Conservation (phyloP, 148 eudicot species). For the Persicaria tinctoria region DNA sequence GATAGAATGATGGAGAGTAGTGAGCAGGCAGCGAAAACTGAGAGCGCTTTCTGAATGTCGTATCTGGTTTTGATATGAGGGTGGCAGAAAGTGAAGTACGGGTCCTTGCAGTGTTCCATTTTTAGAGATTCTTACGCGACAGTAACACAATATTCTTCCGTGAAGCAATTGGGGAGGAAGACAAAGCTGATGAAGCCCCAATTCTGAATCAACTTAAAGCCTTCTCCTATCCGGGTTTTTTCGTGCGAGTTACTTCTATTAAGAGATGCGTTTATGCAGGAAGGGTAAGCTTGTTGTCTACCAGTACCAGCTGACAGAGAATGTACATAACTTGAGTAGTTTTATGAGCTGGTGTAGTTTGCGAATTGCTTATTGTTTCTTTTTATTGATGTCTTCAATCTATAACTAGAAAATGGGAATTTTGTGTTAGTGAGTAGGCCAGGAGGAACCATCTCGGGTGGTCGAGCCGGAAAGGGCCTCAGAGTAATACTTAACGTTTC, state of each 20-base stretch:
- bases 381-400: background rate
- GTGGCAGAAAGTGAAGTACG: background rate
- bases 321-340: background rate
- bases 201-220: background rate
- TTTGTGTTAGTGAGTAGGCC: too few relatives aligned
- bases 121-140: background rate
- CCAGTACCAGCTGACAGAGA: background rate
- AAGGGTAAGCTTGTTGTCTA: background rate
- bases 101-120: background rate
- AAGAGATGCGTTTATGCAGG: background rate
- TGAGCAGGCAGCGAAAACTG: background rate
- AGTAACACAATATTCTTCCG: background rate
- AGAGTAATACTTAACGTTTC: too few relatives aligned
- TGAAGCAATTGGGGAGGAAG: background rate
- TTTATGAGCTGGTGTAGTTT: conserved; percentile 6
- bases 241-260: background rate
- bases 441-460: too few relatives aligned
- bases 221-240: background rate
- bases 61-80: background rate
- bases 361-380: conserved; percentile 4
- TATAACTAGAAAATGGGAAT: too few relatives aligned
- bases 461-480: too few relatives aligned
- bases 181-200: background rate
- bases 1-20: background rate
- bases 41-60: background rate